Evolutionary conservation across 768 basidiomycete species (phyloP).

Genomic region (Hemileccinum rubropunctum): DNA sequence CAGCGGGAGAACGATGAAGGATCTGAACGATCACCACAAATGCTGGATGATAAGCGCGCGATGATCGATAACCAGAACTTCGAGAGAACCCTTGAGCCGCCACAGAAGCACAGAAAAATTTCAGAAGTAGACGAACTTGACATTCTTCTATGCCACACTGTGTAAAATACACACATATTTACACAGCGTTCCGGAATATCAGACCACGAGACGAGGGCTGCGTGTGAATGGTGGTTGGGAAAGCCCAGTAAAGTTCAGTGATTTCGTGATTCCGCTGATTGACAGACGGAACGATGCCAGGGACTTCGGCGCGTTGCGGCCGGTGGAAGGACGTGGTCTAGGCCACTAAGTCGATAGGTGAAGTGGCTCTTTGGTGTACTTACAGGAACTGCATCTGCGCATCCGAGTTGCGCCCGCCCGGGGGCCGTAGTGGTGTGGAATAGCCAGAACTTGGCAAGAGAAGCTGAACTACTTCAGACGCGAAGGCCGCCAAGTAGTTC

Average conservation of each 20-base stretch:
- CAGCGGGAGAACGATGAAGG: background rate
- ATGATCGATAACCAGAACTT: constrained; percentile 26
- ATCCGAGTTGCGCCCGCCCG: constrained; percentile 1
- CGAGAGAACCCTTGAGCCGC: constrained; percentile 18
- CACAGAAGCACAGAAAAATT: constrained; percentile 27
- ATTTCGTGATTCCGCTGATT: constrained; percentile 13
- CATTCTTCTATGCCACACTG: constrained; percentile 17
- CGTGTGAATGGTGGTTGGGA: constrained; percentile 19
- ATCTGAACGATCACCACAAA: constrained; percentile 1
- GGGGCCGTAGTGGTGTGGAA: background rate
- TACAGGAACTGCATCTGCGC: constrained; percentile 1
- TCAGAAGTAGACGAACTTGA: constrained; percentile 16
- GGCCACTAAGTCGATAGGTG: background rate
- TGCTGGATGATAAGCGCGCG: constrained; percentile 18
- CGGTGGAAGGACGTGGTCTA: background rate
- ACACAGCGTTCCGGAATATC: constrained; percentile 7
- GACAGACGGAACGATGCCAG: constrained; percentile 2
- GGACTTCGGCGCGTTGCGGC: background rate
- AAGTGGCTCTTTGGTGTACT: background rate
- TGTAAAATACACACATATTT: constrained; percentile 17
- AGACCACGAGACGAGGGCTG: constrained; percentile 7
- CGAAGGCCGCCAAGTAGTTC: constrained; percentile 13
- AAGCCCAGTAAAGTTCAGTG: constrained; percentile 14
- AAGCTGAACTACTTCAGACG: constrained; percentile 2
- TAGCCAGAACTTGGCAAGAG: background rate